Percentiles rank a stretch among this genome's conserved stretches.
Conservation (phyloP, 2,329 filamentous ascomycete genomes). For the Massarina eburnea region DNA sequence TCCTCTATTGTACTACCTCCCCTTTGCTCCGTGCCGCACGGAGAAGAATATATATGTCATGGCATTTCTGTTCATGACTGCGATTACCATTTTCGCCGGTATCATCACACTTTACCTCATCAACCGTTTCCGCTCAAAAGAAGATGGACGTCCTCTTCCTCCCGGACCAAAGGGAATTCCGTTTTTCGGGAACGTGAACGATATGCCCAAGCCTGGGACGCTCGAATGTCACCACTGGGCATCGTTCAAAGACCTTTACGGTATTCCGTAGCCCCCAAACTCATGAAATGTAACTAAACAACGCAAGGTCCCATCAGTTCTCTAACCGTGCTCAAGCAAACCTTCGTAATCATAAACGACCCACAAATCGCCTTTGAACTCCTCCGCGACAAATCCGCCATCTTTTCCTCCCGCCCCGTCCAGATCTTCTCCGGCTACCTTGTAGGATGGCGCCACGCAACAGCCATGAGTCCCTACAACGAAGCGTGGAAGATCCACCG, state of each 20-base stretch:
- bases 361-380: constrained; percentile 27
- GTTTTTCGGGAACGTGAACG: background rate
- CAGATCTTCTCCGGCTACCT: constrained; percentile 21
- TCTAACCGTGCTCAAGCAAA: constrained; percentile 29
- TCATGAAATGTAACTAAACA: too few relatives aligned
- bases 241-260: too few relatives aligned
- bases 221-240: too few relatives aligned
- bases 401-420: constrained; percentile 22
- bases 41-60: constrained; percentile 15
- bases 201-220: background rate
- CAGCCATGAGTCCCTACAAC: constrained; percentile 16
- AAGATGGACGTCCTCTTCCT: too few relatives aligned
- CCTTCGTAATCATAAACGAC: constrained; percentile 33
- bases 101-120: background rate
- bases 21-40: constrained; percentile 30
- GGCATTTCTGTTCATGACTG: background rate
- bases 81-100: background rate
- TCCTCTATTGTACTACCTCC: too few relatives aligned
- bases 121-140: background rate
- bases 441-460: constrained; percentile 21
- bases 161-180: background rate
- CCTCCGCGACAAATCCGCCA: constrained; percentile 20
- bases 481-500: constrained; percentile 22
- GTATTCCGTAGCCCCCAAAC: too few relatives aligned
- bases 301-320: constrained; percentile 36